A percentile compares a stretch with the other conserved stretches of the same genome.
These are phyloP conservation scores for Pythium brassicae DNA, from an alignment of 352 stramenopile genomes.

Conservation along the genomic window DNA sequence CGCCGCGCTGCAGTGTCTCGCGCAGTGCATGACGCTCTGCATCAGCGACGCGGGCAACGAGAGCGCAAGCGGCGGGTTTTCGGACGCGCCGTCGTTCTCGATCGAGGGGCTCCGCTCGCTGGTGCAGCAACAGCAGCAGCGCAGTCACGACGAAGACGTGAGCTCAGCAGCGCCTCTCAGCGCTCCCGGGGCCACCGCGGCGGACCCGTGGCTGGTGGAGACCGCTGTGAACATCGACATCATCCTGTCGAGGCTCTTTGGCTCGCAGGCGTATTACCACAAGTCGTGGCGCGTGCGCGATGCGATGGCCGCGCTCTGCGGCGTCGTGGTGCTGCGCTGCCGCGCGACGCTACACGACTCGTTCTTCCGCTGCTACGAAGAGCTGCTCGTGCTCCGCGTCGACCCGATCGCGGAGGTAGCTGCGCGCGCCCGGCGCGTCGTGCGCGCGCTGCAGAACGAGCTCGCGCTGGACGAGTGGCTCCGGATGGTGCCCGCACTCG, in stretches of 20 bases:
- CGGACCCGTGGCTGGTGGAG: conserved; percentile 47
- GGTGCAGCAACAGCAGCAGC: conserved; percentile 2
- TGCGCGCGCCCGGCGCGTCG: conserved; percentile 10
- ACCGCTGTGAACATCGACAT: conserved; percentile 62
- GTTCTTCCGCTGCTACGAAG: conserved; percentile 78
- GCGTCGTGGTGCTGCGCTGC: conserved; percentile 47
- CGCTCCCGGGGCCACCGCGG: too few species aligned
- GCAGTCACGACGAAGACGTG: not conserved
- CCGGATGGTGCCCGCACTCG: conserved; percentile 49
- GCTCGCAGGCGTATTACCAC: conserved; percentile 25
- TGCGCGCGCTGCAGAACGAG: conserved; percentile 13
- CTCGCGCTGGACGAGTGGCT: conserved; percentile 54
- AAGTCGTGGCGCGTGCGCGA: conserved; percentile 59
- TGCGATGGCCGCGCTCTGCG: conserved; percentile 60
- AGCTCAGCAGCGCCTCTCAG: not conserved
- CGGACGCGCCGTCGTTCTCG: conserved; percentile 6
- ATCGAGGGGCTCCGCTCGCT: conserved; percentile 13
- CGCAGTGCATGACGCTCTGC: conserved; percentile 26
- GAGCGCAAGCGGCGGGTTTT: not conserved
- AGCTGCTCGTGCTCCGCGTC: conserved; percentile 61
- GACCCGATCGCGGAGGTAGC: conserved; percentile 42
- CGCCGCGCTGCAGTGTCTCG: conserved; percentile 53
- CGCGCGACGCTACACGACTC: conserved; percentile 37
- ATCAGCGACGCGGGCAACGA: conserved; percentile 19
- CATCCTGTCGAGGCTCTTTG: conserved; percentile 62